phyloP scores from a whole-genome alignment of 139 green algal species.

The Coelastrella sp. region DNA sequence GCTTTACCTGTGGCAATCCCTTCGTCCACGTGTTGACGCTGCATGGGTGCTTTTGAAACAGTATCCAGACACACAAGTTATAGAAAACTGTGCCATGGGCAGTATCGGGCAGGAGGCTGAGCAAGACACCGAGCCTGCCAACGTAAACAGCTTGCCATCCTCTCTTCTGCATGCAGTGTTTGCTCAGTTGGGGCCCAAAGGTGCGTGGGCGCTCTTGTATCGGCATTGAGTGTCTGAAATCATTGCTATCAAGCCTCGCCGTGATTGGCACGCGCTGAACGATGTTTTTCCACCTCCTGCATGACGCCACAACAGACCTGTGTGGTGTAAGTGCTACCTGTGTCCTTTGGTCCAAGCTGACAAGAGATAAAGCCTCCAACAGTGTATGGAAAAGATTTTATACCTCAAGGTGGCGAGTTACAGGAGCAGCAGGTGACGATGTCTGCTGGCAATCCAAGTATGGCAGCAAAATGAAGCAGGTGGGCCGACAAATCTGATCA shows the following conservation, averaged over 20 bases:
- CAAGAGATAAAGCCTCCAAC: slow-evolving; percentile 31
- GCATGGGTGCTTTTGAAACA: neutral
- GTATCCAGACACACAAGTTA: neutral
- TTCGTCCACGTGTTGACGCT: neutral
- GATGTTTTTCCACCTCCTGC: neutral
- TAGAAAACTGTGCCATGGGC: neutral
- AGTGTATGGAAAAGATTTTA: slow-evolving; percentile 60
- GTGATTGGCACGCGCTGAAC: too few species aligned
- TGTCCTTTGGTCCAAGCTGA: slow-evolving; percentile 49
- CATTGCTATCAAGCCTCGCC: too few species aligned
- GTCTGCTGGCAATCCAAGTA: slow-evolving; percentile 58
- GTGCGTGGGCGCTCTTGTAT: neutral
- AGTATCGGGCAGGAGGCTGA: neutral
- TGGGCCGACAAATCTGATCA: slow-evolving; percentile 15
- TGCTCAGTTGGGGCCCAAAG: neutral
- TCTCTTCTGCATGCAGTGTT: slow-evolving; percentile 24
- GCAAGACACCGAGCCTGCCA: neutral
- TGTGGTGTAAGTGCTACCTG: neutral
- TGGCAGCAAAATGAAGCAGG: slow-evolving; percentile 55
- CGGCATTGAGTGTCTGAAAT: too few species aligned
- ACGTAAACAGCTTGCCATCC: slow-evolving; percentile 15
- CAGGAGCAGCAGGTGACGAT: neutral
- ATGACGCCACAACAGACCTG: neutral
- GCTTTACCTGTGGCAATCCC: neutral
- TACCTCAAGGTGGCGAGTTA: slow-evolving; percentile 47